Evolutionary conservation across 371 early-diverging fungal species (phyloP).

Genomic region (Nematocida sp.): DNA sequence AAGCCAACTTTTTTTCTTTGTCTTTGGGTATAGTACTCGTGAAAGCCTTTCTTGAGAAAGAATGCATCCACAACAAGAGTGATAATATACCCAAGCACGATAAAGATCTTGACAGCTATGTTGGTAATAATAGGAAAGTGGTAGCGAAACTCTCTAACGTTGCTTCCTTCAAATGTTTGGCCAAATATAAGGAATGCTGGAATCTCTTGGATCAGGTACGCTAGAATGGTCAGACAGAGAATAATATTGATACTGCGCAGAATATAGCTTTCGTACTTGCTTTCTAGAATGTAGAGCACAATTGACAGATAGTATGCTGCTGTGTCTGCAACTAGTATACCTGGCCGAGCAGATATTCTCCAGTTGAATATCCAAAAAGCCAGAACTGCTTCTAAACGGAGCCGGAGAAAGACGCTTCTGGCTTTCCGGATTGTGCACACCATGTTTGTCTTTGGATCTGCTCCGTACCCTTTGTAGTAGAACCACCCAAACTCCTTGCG

Average conservation of each 20-base stretch:
- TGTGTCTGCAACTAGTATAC: not conserved
- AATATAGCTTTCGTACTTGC: not conserved
- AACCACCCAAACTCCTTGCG: constrained; percentile 26
- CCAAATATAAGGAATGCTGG: not conserved
- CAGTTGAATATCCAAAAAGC: not conserved
- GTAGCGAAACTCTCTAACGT: not conserved
- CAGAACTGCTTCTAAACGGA: not conserved
- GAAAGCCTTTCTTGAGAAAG: not conserved
- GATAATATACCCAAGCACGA: not conserved
- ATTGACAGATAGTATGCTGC: not conserved
- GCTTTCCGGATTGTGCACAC: not conserved
- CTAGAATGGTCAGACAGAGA: not conserved
- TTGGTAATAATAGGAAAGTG: not conserved
- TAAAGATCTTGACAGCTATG: not conserved
- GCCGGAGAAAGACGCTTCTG: not conserved
- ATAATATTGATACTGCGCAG: not conserved
- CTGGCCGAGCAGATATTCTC: too few species aligned
- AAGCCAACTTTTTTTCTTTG: not conserved
- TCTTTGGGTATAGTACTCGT: not conserved
- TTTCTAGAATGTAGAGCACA: not conserved
- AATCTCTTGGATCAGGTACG: not conserved
- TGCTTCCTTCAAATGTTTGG: not conserved
- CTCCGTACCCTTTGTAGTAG: constrained; percentile 30
- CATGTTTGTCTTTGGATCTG: not conserved
- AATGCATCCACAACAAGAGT: not conserved